Evolutionary conservation across 257 asterid species (phyloP).

Genomic region (Henckelia pumila): DNA sequence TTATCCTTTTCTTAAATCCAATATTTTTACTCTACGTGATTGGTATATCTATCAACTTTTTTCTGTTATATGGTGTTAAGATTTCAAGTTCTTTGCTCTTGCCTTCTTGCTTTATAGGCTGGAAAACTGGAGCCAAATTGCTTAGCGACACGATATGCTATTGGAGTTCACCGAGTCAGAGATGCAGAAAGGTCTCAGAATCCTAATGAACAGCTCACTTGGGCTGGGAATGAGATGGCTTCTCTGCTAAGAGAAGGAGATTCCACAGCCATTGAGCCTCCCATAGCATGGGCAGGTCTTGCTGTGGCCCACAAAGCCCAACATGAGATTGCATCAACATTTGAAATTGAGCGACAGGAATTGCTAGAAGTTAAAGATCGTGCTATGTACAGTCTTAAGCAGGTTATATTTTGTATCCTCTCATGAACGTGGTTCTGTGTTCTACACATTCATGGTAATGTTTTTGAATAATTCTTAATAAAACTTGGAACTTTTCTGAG

Average conservation of each 20-base stretch:
- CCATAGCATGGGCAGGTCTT: slow-evolving; percentile 93
- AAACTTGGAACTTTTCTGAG: neutral
- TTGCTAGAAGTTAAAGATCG: slow-evolving; percentile 75
- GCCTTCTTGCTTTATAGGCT: slow-evolving; percentile 50
- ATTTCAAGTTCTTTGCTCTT: slow-evolving; percentile 21
- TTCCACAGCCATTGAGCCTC: slow-evolving; percentile 64
- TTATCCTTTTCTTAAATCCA: slow-evolving; percentile 7
- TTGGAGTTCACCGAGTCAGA: slow-evolving; percentile 85
- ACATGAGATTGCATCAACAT: slow-evolving; percentile 91
- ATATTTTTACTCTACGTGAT: slow-evolving; percentile 13
- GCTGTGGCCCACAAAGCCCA: slow-evolving; percentile 93
- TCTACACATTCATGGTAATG: slow-evolving; percentile 3
- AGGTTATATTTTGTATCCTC: slow-evolving; percentile 42
- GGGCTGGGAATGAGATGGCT: slow-evolving; percentile 99
- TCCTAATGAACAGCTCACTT: slow-evolving; percentile 86
- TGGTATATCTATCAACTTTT: neutral
- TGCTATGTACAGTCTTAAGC: slow-evolving; percentile 82
- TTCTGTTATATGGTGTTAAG: slow-evolving; percentile 19
- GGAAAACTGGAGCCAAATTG: slow-evolving; percentile 96
- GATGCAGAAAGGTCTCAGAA: slow-evolving; percentile 97
- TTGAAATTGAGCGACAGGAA: slow-evolving; percentile 73
- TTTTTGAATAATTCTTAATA: slow-evolving; percentile 5
- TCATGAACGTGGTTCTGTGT: slow-evolving; percentile 15
- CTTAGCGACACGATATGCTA: slow-evolving; percentile 87
- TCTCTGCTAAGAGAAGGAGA: slow-evolving; percentile 92